Evolutionary conservation across 2,329 filamentous ascomycete species (phyloP).

Genomic region (Lachnellula subtilissima): DNA sequence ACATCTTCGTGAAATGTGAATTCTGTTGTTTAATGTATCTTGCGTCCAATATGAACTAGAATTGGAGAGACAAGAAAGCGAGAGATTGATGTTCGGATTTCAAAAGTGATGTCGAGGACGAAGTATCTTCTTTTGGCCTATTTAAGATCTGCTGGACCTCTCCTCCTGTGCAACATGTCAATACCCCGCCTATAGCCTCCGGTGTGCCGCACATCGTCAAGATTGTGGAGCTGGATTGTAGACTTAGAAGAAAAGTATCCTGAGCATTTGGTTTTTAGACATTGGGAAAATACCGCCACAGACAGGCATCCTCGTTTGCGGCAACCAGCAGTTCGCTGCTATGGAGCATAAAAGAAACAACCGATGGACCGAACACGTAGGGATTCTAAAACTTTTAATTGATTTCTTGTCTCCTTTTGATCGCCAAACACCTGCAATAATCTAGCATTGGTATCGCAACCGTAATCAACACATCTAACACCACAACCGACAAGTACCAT

Average conservation of each 20-base stretch:
- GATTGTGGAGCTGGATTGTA: neutral
- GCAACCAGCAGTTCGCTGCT: too few relatives aligned
- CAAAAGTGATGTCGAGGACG: neutral
- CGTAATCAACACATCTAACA: too few relatives aligned
- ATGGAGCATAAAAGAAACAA: too few relatives aligned
- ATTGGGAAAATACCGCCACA: too few relatives aligned
- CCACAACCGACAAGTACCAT: conserved; percentile 91
- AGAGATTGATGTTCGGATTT: neutral
- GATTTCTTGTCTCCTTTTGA: conserved; percentile 7
- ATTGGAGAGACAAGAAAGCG: neutral
- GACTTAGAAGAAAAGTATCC: neutral
- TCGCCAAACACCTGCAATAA: conserved; percentile 20
- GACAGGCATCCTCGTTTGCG: too few relatives aligned
- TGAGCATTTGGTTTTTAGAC: too few relatives aligned
- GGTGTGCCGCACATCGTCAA: neutral
- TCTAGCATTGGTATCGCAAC: conserved; percentile 41
- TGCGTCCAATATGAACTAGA: neutral
- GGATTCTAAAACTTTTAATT: neutral
- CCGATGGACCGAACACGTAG: too few relatives aligned
- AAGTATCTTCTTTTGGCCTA: neutral
- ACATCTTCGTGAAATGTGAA: conserved; percentile 17
- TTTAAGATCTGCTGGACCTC: neutral
- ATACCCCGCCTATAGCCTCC: neutral
- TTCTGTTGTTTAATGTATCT: neutral
- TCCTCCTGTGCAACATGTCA: neutral